Evolutionary conservation across 345 rosid genomes (phyloP).

Genomic region (Hevea brasiliensis): DNA sequence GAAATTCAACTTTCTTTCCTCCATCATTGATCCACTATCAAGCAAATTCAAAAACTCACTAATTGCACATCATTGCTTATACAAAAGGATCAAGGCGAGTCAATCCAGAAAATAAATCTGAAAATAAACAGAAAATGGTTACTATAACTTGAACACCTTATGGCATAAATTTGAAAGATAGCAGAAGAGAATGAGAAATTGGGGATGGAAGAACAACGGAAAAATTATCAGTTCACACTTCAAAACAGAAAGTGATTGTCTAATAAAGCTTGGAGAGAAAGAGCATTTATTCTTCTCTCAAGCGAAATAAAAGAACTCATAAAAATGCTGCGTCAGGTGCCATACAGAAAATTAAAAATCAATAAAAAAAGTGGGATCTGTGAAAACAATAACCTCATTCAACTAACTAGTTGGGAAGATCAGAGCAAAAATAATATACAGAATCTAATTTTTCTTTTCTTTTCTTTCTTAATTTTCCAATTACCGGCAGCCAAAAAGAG

Average conservation of each 20-base stretch:
- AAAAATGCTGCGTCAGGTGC: background rate
- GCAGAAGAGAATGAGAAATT: background rate
- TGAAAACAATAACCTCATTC: conserved; percentile 1
- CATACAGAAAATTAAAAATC: background rate
- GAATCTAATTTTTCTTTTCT: background rate
- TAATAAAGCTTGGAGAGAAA: background rate
- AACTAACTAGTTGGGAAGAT: background rate
- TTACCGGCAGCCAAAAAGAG: background rate
- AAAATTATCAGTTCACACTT: background rate
- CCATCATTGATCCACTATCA: conserved; percentile 42
- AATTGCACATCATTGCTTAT: background rate
- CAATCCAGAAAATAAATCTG: conserved; percentile 2
- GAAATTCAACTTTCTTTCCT: conserved; percentile 71
- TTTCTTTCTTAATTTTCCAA: no score
- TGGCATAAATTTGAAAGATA: no score
- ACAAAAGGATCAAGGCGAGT: background rate
- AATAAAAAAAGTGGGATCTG: conserved; percentile 15
- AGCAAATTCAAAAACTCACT: conserved; percentile 13
- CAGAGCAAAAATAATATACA: background rate
- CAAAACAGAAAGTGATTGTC: background rate
- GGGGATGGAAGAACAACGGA: no score
- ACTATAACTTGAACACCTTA: no score
- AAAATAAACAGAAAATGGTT: background rate
- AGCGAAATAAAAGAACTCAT: background rate
- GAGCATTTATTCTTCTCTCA: background rate